phyloP scores from a whole-genome alignment of 257 asterid species.

The Scutellaria barbata region DNA sequence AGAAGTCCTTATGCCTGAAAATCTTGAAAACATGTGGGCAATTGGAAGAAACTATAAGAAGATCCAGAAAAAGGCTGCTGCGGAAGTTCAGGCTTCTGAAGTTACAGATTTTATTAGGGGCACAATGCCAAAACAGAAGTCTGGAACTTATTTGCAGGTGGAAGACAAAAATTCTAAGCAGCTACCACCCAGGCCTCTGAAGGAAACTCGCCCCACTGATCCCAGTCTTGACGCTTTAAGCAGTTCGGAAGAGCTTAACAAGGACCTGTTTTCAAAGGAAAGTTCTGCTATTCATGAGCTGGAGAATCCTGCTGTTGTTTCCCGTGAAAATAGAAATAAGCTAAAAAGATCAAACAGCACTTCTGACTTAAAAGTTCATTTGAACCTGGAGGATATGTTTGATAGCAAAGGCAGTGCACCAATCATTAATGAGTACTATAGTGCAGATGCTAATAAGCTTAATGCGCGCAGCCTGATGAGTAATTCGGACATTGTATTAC shows the following conservation, averaged over 20 bases:
- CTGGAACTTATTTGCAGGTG: slow-evolving; percentile 38
- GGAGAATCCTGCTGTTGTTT: slow-evolving; percentile 43
- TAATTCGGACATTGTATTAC: slow-evolving; percentile 66
- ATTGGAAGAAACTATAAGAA: slow-evolving; percentile 95
- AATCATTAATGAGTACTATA: slow-evolving; percentile 78
- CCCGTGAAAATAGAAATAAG: slow-evolving; percentile 56
- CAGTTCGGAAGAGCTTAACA: slow-evolving; percentile 47
- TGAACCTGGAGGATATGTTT: slow-evolving; percentile 49
- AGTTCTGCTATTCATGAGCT: slow-evolving; percentile 44
- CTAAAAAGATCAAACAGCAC: slow-evolving; percentile 93
- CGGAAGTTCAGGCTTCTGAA: slow-evolving; percentile 48
- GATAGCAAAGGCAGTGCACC: slow-evolving; percentile 52
- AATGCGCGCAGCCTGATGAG: slow-evolving; percentile 51
- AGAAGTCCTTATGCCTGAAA: slow-evolving; percentile 97
- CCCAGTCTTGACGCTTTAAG: slow-evolving; percentile 45
- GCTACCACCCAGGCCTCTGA: slow-evolving; percentile 61
- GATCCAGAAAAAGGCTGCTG: slow-evolving; percentile 56
- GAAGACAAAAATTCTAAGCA: slow-evolving; percentile 57
- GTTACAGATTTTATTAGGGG: slow-evolving; percentile 39
- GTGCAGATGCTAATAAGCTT: slow-evolving; percentile 52
- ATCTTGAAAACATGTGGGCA: slow-evolving; percentile 98
- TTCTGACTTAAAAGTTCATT: slow-evolving; percentile 66
- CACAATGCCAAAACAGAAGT: slow-evolving; percentile 37
- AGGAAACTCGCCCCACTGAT: slow-evolving; percentile 46
- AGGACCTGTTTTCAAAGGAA: slow-evolving; percentile 43